Evolutionary conservation across 768 basidiomycete species (phyloP), one percentile per base, ranked within the genome.

Genomic region (Pleurotus citrinopileatus): DNA sequence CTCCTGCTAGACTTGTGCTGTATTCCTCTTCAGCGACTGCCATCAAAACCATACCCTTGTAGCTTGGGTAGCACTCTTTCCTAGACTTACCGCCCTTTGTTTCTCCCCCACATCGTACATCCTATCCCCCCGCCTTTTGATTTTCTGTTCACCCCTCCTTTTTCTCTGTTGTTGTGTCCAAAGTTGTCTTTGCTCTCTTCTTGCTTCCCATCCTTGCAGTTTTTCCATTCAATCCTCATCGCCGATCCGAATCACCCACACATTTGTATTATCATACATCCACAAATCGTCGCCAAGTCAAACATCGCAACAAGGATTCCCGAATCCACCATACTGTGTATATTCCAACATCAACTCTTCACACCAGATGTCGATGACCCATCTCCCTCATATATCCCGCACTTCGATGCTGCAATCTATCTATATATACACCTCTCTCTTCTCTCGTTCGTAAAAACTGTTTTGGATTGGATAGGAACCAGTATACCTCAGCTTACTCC

Each of bases 171-270:
- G 48, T 51, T 51, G 48, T 51, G 34, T 51, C 34, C 48, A 51
- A 51, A 51, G 29, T 51, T 51, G 48, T 51, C 13, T 23, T 34
- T 37, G 48, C 48, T 51, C 34, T 51, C 48, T 27, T 45, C 44
- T 44, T 44, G 17, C 19, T 25, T 44, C 17, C 43, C 43, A 44
- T 44, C 43, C 43, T 28, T 37, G 48, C 48, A 50, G 29, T 34
- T 34, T 34, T n/a, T 34, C n/a, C 32, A 34, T 32, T 51, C 48
- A 22, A 15, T 37, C 48, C 10, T 34, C 34, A 23, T 51, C 34
- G 34, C 34, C 34, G 29, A 10, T n/a, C 32, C 32, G 10, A 9
- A n/a, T 34, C 32, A 34, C 34, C 48, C 34, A 20, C 48, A 36
- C 48, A 51, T 36, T 25, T 51, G 48, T 51, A 51, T 51, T 37